Base-by-base conservation (phyloP, 805 yeast species). In the Suhomyces xylopsoci region DNA sequence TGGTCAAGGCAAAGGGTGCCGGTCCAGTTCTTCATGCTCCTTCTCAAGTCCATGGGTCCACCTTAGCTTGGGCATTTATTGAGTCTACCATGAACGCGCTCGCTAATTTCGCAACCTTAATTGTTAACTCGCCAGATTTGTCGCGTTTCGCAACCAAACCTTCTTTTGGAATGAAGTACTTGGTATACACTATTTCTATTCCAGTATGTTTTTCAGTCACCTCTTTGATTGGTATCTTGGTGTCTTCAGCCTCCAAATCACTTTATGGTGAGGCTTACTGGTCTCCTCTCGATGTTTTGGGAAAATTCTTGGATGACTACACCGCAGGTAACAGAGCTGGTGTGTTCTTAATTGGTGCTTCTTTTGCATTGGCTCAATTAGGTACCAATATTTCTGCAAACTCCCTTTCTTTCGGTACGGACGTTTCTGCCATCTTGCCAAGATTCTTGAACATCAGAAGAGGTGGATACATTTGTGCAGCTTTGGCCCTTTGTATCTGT, bases 71-170 rank as follows among this genome's bases (percentile, higher is more conserved):
- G 97, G 90, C 88, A 0, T 90, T 90, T 64, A 81, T 90, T 50
- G 78, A 79, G 59, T 82, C 93, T 5, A 77, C 84, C 30, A 88
- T 91, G 96, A 86, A 84, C 69, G 79, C 91, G 19, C 72, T 90
- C 56, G 88, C 96, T 25, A 90, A 90, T 70, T 90, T 90, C 64
- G 94, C 96, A 5, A 87, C 97, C n/a, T 78, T 90, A 62, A 87
- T 91, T 63, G 81, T 87, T 50, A 90, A 90, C 70, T 88, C 94
- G 14, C 96, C 97, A 1, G 97, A 90, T 74, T 90, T 90, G 69
- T 80, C 96, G 24, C 82, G 97, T 68, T 86, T 90, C 71, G 87
- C 96, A 8, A 80, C 77, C 57, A 70, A 64, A 52, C 73, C 76
- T 8, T 62, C 74, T 5, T 71, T 70, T 51, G 59, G 68, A 38